Evolutionary conservation across 2,329 filamentous ascomycete genomes (phyloP).

Genomic region (Xylariaceae sp.): DNA sequence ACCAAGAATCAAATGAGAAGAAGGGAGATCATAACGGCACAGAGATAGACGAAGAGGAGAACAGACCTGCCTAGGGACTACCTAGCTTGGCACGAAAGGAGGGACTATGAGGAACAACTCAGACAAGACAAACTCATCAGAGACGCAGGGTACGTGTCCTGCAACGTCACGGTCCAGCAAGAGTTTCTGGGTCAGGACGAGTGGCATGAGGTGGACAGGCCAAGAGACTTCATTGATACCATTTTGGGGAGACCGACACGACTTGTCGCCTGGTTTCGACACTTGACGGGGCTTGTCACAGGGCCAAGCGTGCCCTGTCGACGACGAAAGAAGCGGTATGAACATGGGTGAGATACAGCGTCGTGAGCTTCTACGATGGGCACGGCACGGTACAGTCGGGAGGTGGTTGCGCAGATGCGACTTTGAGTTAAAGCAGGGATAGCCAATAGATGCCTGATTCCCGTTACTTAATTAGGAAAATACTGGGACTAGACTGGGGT

Average conservation of each 20-base stretch:
- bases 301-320: too few relatives aligned
- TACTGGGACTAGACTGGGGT: too few relatives aligned
- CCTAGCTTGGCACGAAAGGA: neutral
- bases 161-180: neutral
- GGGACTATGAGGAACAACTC: neutral
- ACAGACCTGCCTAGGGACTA: neutral
- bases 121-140: neutral
- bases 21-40: conserved; percentile 10
- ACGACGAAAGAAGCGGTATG: too few relatives aligned
- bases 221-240: neutral
- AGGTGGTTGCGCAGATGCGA: too few relatives aligned
- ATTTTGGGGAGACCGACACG: neutral
- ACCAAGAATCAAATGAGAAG: conserved; percentile 16
- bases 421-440: too few relatives aligned
- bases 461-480: too few relatives aligned
- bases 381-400: too few relatives aligned
- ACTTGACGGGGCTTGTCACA: too few relatives aligned
- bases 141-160: neutral
- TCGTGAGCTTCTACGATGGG: too few relatives aligned
- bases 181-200: neutral
- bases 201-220: neutral
- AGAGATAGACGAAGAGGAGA: conserved; percentile 15
- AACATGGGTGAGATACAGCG: too few relatives aligned
- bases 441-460: too few relatives aligned
- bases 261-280: neutral